phyloP scores from a whole-genome alignment of 768 basidiomycete genomes.

The Boletus subcaerulescens region DNA sequence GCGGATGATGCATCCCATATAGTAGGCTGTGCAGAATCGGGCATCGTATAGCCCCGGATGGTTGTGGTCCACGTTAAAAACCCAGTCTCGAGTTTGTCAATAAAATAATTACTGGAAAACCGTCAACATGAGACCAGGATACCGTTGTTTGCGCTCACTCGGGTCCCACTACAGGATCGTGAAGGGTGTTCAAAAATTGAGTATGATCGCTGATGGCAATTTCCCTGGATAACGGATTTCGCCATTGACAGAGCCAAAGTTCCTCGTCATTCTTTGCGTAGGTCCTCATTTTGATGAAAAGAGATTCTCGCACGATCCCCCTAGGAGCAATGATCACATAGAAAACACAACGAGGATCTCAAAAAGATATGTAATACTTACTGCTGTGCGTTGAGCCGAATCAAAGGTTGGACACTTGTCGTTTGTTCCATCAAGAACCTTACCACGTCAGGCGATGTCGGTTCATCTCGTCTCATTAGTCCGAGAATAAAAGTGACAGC shows the following conservation, averaged over 20 bases:
- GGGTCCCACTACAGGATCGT: constrained; percentile 35
- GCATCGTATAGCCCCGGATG: constrained; percentile 56
- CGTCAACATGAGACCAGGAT: not conserved
- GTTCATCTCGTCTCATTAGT: constrained; percentile 61
- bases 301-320: constrained; percentile 62
- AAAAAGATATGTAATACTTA: constrained; percentile 26
- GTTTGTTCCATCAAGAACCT: constrained; percentile 64
- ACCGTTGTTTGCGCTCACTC: constrained; percentile 29
- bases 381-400: constrained; percentile 65
- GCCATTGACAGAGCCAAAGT: constrained; percentile 74
- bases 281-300: constrained; percentile 73
- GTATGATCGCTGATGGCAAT: constrained; percentile 47
- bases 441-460: constrained; percentile 50
- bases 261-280: constrained; percentile 61
- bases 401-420: constrained; percentile 68
- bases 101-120: constrained; percentile 44
- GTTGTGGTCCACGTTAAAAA: constrained; percentile 71
- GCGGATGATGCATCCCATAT: constrained; percentile 56
- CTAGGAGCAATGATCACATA: constrained; percentile 32
- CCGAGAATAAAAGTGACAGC: constrained; percentile 59
- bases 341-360: not conserved
- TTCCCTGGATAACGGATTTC: constrained; percentile 52
- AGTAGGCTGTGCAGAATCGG: constrained; percentile 30
- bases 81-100: constrained; percentile 76
- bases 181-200: constrained; percentile 49